phyloP scores from a whole-genome alignment of 768 basidiomycete genomes.

The Postia placenta region DNA sequence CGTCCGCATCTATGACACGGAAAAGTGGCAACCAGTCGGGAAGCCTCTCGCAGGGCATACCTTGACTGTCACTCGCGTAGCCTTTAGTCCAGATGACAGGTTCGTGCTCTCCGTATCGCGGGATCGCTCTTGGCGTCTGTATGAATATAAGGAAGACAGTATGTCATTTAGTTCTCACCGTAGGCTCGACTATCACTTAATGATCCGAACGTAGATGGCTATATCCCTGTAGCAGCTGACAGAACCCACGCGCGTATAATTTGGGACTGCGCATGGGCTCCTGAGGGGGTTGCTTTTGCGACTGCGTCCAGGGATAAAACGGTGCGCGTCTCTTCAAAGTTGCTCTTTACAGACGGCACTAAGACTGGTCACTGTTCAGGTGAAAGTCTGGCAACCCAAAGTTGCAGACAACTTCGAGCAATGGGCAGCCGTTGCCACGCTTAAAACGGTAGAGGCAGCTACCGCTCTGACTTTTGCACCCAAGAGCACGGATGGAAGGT shows the following conservation, averaged over 20 bases:
- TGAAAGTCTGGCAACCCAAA: slow-evolving; percentile 70
- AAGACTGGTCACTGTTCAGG: slow-evolving; percentile 40
- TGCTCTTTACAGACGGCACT: neutral
- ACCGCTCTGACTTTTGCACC: slow-evolving; percentile 74
- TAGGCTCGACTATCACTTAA: too few relatives aligned
- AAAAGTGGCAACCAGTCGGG: slow-evolving; percentile 65
- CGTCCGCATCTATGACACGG: slow-evolving; percentile 74
- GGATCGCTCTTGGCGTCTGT: slow-evolving; percentile 89
- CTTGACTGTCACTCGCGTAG: slow-evolving; percentile 84
- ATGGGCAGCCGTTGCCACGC: slow-evolving; percentile 54
- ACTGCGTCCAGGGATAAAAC: slow-evolving; percentile 96
- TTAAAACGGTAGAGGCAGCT: slow-evolving; percentile 71
- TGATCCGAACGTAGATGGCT: slow-evolving; percentile 39
- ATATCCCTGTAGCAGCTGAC: slow-evolving; percentile 55
- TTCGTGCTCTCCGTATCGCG: slow-evolving; percentile 81
- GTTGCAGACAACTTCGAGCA: slow-evolving; percentile 22
- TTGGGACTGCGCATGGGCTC: slow-evolving; percentile 91
- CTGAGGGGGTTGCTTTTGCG: slow-evolving; percentile 73
- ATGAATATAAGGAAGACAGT: slow-evolving; percentile 31
- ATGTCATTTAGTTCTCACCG: neutral
- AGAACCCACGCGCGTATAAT: slow-evolving; percentile 91
- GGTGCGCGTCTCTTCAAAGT: slow-evolving; percentile 29
- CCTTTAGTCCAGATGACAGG: slow-evolving; percentile 83
- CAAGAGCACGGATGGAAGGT: slow-evolving; percentile 35
- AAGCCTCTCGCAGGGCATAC: slow-evolving; percentile 75